Evolutionary conservation across 495 filamentous ascomycete genomes (phyloP).

Genomic region (Saxispiralis lemnorum): DNA sequence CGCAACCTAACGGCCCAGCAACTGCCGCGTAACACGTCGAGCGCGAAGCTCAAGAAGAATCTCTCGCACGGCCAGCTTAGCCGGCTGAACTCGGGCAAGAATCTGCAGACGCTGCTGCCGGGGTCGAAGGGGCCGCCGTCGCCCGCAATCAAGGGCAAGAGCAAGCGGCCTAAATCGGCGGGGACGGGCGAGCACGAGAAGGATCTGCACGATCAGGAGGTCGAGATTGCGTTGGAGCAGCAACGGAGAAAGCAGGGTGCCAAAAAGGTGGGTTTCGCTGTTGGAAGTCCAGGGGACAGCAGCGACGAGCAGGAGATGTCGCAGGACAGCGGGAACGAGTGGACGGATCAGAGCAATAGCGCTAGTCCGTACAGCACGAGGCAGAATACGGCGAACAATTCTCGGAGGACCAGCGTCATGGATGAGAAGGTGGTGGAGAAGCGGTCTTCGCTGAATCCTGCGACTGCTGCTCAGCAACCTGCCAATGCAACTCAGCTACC

Average conservation of each 20-base stretch:
- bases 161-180: slow-evolving; percentile 8
- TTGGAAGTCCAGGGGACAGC: slow-evolving; percentile 16
- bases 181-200: slow-evolving; percentile 4
- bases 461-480: too few relatives aligned
- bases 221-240: slow-evolving; percentile 9
- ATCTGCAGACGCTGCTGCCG: background rate
- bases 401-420: slow-evolving; percentile 13
- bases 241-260: slow-evolving; percentile 4
- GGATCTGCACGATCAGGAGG: slow-evolving; percentile 16
- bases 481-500: too few relatives aligned
- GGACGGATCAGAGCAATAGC: slow-evolving; percentile 28
- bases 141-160: slow-evolving; percentile 7
- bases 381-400: slow-evolving; percentile 26
- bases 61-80: slow-evolving; percentile 21
- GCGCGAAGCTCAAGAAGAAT: slow-evolving; percentile 23
- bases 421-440: slow-evolving; percentile 5
- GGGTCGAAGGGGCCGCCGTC: background rate
- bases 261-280: slow-evolving; percentile 20
- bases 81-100: slow-evolving; percentile 8
- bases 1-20: slow-evolving; percentile 11
- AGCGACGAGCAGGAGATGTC: slow-evolving; percentile 12
- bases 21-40: slow-evolving; percentile 11
- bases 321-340: slow-evolving; percentile 21
- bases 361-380: slow-evolving; percentile 27
- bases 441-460: background rate